Percentiles rank a stretch among this genome's conserved stretches.
phyloP scores from a whole-genome alignment of 768 basidiomycete species.

The Trametes coccinea region DNA sequence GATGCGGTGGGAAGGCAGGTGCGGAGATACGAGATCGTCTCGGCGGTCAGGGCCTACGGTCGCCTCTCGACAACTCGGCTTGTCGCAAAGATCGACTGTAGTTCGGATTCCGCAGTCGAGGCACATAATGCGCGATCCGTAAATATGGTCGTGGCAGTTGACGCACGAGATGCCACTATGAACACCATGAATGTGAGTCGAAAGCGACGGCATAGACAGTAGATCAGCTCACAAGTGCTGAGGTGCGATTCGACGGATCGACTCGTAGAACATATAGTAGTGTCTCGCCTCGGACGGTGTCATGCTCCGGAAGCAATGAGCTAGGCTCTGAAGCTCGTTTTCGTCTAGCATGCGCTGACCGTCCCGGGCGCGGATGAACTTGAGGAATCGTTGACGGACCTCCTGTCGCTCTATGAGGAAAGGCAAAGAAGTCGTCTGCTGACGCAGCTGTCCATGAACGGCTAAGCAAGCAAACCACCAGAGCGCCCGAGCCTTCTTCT shows the following conservation, averaged over 20 bases:
- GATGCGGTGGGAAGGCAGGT: slow-evolving; percentile 13
- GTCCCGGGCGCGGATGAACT: background rate
- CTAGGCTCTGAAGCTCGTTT: background rate
- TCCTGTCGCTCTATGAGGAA: slow-evolving; percentile 6
- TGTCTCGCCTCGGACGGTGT: slow-evolving; percentile 13
- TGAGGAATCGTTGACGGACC: slow-evolving; percentile 3
- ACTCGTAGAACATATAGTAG: slow-evolving; percentile 13
- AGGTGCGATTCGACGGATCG: slow-evolving; percentile 4
- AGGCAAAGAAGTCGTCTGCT: slow-evolving; percentile 25
- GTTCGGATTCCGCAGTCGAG: slow-evolving; percentile 16
- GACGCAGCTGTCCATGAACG: slow-evolving; percentile 27
- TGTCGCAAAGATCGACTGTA: slow-evolving; percentile 19
- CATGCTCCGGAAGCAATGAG: slow-evolving; percentile 11
- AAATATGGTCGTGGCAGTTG: slow-evolving; percentile 10
- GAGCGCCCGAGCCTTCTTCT: slow-evolving; percentile 27
- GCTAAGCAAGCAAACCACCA: slow-evolving; percentile 36
- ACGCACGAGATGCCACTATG: slow-evolving; percentile 12
- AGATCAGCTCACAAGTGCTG: slow-evolving; percentile 12
- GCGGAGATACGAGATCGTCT: slow-evolving; percentile 9
- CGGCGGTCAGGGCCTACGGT: slow-evolving; percentile 11
- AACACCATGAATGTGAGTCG: background rate
- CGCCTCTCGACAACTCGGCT: slow-evolving; percentile 2
- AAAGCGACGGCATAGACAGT: background rate
- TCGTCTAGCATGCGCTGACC: background rate
- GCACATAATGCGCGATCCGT: slow-evolving; percentile 11